Base-by-base conservation (phyloP, 176 grass and related monocot genomes). In the Lolium multiflorum region DNA sequence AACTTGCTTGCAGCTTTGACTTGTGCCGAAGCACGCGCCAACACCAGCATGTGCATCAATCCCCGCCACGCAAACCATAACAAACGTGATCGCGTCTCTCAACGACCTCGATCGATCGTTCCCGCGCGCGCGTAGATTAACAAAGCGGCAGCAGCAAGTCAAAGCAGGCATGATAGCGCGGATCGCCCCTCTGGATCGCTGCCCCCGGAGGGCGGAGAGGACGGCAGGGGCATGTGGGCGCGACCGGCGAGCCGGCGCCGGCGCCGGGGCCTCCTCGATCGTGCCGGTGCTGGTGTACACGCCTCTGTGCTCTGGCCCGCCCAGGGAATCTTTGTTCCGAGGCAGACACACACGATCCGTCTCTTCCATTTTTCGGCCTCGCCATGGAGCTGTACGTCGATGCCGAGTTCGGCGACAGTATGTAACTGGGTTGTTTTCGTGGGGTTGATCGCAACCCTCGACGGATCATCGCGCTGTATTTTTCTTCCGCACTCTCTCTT, bases 261-360 rank as follows among this genome's bases (percentile, higher is more conserved):
- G 82, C 88, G 62, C 25, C 62, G 71, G 76, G 72, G n/a, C 61
- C 67, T 78, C 80, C 86, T 65, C 62, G 62, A 4, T 43, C 50
- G 78, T 91, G 83, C 84, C 71, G 43, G 16, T 47, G 85, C 76
- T 39, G 64, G 80, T 49, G 67, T 86, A 57, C 82, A 76, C 82
- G 82, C 44, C 73, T 92, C 85, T 44, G 74, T 90, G 83, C 90
- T 83, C 93, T 92, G 90, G 41, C 74, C 20, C 35, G 17, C 72
- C 72, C 24, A 21, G 82, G 82, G 84, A 85, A 95, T 93, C 86
- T 93, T 85, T 95, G 91, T 95, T 95, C 85, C 78, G 12, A 65
- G 82, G 69, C 81, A 82, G 76, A 84, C 81, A 43, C 31, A 7
- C 41, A 81, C 14, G 75, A 76, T 67, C 84, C 21, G 9, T 7